Conservation (phyloP, 805 yeast species). For the Metschnikowia anglica region DNA sequence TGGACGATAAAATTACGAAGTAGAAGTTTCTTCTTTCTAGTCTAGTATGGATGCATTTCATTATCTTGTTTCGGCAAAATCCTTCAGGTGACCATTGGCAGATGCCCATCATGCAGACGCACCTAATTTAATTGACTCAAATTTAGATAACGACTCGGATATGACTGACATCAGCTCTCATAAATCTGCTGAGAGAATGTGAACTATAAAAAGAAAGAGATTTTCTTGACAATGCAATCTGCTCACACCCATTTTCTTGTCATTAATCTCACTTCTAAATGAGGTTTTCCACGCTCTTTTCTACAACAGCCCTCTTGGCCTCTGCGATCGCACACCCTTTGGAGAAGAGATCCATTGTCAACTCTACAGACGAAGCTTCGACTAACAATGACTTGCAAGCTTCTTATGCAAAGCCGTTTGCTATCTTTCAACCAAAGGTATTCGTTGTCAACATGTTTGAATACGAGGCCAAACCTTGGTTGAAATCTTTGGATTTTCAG, state of each 20-base stretch:
- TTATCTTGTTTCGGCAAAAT: constrained; percentile 2
- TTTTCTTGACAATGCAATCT: background rate
- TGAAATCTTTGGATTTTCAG: constrained; percentile 45
- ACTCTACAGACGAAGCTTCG: constrained; percentile 15
- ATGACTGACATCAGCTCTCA: background rate
- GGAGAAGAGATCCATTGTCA: constrained; percentile 15
- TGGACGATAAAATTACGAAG: no score
- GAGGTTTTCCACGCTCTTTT: constrained; percentile 21
- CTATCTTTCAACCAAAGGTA: constrained; percentile 51
- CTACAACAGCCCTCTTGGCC: constrained; percentile 19
- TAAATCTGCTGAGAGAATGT: background rate
- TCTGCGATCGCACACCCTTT: constrained; percentile 20
- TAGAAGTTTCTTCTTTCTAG: no score
- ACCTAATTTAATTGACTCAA: constrained; percentile 6
- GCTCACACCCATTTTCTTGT: background rate
- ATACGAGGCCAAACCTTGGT: constrained; percentile 54
- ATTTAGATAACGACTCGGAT: constrained; percentile 1
- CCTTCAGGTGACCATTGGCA: background rate
- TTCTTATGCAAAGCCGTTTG: constrained; percentile 31
- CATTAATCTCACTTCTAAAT: constrained; percentile 6
- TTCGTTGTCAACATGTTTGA: constrained; percentile 56
- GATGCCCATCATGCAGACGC: constrained; percentile 10
- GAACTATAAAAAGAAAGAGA: constrained; percentile 1
- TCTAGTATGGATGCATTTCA: constrained; percentile 2
- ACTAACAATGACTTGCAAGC: constrained; percentile 23